A percentile compares a stretch with the other conserved stretches of the same genome.
phyloP scores from a whole-genome alignment of 2,329 filamentous ascomycete species.

The Ramularia endophylla region DNA sequence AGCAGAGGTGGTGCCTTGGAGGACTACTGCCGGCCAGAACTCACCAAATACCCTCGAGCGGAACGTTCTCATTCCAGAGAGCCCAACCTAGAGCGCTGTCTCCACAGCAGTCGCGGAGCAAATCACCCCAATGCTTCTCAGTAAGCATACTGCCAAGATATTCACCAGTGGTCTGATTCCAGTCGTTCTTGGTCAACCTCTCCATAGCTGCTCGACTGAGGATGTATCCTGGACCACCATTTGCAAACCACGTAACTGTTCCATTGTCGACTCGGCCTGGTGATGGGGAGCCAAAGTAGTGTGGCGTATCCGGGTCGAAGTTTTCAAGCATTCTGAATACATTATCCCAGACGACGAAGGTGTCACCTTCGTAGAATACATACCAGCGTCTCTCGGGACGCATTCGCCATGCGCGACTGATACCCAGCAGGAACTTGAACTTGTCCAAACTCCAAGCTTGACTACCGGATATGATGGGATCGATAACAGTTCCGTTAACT shows the following conservation, averaged over 20 bases:
- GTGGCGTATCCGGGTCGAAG: constrained; percentile 11
- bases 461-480: background rate
- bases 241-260: constrained; percentile 38
- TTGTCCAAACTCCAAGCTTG: constrained; percentile 48
- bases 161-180: constrained; percentile 28
- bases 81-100: constrained; percentile 46
- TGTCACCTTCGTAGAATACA: constrained; percentile 50
- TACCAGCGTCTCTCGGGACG: constrained; percentile 46
- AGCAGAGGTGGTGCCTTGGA: no score
- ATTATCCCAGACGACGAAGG: constrained; percentile 40
- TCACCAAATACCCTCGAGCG: constrained; percentile 44
- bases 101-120: constrained; percentile 46
- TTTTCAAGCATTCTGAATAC: constrained; percentile 11
- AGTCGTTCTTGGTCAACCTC: constrained; percentile 31
- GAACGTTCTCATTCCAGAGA: constrained; percentile 37
- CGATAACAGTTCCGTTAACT: constrained; percentile 12
- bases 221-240: constrained; percentile 46
- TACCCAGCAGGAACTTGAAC: constrained; percentile 50
- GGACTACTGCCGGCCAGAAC: no score
- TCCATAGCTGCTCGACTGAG: constrained; percentile 43
- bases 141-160: constrained; percentile 34
- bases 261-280: constrained; percentile 30
- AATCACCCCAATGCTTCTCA: constrained; percentile 33
- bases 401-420: constrained; percentile 44
- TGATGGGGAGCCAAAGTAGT: constrained; percentile 15